Evolutionary conservation across 306 rosid species (phyloP), one percentile per base, ranked within the genome.

Genomic region (Acacia melanoxylon): DNA sequence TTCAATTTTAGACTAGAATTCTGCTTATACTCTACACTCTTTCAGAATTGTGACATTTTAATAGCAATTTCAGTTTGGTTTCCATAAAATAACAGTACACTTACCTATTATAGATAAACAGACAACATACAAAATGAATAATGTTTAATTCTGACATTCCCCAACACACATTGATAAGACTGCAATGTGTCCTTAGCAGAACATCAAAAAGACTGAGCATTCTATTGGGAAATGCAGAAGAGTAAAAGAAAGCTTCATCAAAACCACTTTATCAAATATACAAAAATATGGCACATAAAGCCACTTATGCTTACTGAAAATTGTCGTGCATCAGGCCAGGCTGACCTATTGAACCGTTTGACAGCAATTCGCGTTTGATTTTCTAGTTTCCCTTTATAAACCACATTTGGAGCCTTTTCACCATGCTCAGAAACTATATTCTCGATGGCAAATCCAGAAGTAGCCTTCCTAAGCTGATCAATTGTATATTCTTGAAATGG

Each of bases 361-460:
- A 95, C 95, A 17, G 94, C 97, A 76, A 95, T 93, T 80, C 95
- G 91, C 85, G 75, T 74, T 86, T 95, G 98, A 79, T 85, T 91
- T 22, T 91, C 99, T 80, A 95, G 92, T 85, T 89, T 93, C 82
- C 99, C 99, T 87, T 89, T 93, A 87, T 87, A 95, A 81, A 95
- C 99, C 78, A 95, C 95, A 81, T 95, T 95, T 40, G 99, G 97
- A 84, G 99, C 99, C 86, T 92, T 95, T 81, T 95, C 99, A 69
- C 99, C 99, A 77, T 95, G 99, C 85, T 95, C 99, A 54, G 99
- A 95, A 86, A 95, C 99, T 73, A 95, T 93, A 86, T 95, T 95
- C 83, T 95, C 98, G 14, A 86, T 78, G 0, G 99, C 88, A 85
- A 95, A 95, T 59, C 98, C 99, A 65, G 97, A 93, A 0, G 99